phyloP scores from a whole-genome alignment of 441 rosid species.

The Syzygium malaccense region DNA sequence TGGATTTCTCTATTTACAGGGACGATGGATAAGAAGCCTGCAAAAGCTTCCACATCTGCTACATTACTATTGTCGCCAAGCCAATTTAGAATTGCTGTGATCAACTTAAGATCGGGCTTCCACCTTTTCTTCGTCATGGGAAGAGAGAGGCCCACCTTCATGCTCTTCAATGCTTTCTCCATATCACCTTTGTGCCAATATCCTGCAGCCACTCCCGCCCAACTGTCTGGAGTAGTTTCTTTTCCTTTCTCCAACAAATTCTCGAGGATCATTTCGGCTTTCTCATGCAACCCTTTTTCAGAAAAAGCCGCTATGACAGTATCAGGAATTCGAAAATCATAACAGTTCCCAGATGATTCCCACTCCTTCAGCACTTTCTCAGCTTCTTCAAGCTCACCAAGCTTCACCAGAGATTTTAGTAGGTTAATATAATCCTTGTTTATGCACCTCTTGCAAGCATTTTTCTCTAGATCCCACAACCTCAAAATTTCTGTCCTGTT shows the following conservation, averaged over 20 bases:
- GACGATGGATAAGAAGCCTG: constrained; percentile 20
- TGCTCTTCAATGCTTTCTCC: constrained; percentile 41
- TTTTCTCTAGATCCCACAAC: constrained; percentile 60
- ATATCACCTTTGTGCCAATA: constrained; percentile 30
- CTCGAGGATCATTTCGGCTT: constrained; percentile 52
- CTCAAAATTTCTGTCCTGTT: constrained; percentile 50
- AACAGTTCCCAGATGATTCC: constrained; percentile 56
- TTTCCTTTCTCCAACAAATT: constrained; percentile 39
- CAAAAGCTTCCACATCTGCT: constrained; percentile 44
- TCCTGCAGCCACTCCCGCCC: constrained; percentile 53
- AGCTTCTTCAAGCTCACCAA: constrained; percentile 55
- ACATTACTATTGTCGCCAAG: constrained; percentile 42
- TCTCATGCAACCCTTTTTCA: constrained; percentile 29
- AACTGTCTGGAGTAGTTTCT: constrained; percentile 38
- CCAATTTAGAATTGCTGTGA: constrained; percentile 46
- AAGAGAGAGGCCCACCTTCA: constrained; percentile 38
- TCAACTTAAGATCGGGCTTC: constrained; percentile 42
- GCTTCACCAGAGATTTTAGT: constrained; percentile 61
- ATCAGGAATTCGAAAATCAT: constrained; percentile 51
- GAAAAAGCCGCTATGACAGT: constrained; percentile 32
- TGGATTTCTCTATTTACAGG: constrained; percentile 38
- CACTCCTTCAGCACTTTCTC: constrained; percentile 54
- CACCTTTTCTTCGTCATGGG: constrained; percentile 33
- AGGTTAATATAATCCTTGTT: constrained; percentile 55
- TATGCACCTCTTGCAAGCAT: constrained; percentile 47